Evolutionary conservation across 257 asterid species (phyloP).

Genomic region (Nicotiana knightiana): DNA sequence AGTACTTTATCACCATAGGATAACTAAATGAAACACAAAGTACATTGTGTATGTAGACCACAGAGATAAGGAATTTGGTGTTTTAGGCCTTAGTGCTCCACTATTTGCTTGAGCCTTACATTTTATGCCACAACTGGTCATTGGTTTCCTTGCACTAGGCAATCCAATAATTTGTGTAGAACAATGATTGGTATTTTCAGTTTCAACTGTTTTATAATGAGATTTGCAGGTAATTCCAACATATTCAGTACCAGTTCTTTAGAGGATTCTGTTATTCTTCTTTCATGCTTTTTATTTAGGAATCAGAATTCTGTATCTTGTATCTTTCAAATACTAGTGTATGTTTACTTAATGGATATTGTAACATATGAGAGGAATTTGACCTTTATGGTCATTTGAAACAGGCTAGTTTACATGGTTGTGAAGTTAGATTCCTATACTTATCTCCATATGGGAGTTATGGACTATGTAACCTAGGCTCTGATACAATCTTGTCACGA

Average conservation of each 20-base stretch:
- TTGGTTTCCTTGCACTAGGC: no score
- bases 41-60: background rate
- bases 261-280: background rate
- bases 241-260: no score
- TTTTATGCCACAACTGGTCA: background rate
- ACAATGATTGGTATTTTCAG: background rate
- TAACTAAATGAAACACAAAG: background rate
- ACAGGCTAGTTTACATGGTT: background rate
- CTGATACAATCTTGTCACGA: no score
- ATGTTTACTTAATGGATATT: background rate
- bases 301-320: background rate
- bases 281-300: background rate
- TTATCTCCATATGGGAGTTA: no score
- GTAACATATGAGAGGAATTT: background rate
- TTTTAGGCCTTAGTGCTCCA: background rate
- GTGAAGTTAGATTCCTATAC: background rate
- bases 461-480: no score
- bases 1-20: background rate
- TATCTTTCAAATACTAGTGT: background rate
- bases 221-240: background rate
- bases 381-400: background rate
- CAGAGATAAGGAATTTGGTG: background rate
- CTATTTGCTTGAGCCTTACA: background rate
- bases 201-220: background rate
- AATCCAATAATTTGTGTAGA: background rate